phyloP scores from a whole-genome alignment of 495 filamentous ascomycete genomes.

The Aspergillus sclerotioniger region DNA sequence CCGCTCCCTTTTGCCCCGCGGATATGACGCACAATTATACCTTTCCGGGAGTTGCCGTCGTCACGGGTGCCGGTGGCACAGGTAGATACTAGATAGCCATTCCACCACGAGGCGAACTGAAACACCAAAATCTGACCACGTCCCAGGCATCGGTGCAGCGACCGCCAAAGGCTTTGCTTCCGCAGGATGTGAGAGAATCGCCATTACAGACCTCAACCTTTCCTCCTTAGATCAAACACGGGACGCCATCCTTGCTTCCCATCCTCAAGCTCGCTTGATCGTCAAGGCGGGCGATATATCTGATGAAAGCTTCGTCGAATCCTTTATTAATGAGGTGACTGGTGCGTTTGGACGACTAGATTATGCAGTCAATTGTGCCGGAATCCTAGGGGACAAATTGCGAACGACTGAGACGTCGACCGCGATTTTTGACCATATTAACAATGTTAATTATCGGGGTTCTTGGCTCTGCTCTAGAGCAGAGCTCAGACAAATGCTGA shows the following conservation, averaged over 20 bases:
- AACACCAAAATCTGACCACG: not conserved
- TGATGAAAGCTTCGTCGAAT: slow-evolving; percentile 41
- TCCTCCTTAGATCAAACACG: slow-evolving; percentile 34
- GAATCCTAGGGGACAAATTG: slow-evolving; percentile 37
- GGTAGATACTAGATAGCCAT: too few relatives aligned
- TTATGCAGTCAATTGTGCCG: slow-evolving; percentile 52
- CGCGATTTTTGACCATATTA: slow-evolving; percentile 48
- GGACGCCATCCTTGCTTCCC: slow-evolving; percentile 26
- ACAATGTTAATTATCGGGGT: slow-evolving; percentile 52
- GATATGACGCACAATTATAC: slow-evolving; percentile 14
- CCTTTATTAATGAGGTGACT: slow-evolving; percentile 32
- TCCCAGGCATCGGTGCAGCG: slow-evolving; percentile 53
- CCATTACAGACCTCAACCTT: slow-evolving; percentile 49
- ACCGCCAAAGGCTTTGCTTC: slow-evolving; percentile 49
- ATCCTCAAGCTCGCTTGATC: slow-evolving; percentile 31
- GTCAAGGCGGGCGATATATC: slow-evolving; percentile 39
- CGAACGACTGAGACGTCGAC: slow-evolving; percentile 36
- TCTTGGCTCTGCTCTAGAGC: slow-evolving; percentile 51
- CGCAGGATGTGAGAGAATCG: slow-evolving; percentile 48
- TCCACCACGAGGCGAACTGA: not conserved
- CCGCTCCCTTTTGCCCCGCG: not conserved
- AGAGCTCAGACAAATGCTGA: slow-evolving; percentile 46
- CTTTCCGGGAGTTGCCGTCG: slow-evolving; percentile 32
- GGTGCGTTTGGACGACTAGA: slow-evolving; percentile 45
- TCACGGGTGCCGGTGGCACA: slow-evolving; percentile 34